phyloP scores from a whole-genome alignment of 2,329 filamentous ascomycete genomes.

The Cladobotryum protrusum region DNA sequence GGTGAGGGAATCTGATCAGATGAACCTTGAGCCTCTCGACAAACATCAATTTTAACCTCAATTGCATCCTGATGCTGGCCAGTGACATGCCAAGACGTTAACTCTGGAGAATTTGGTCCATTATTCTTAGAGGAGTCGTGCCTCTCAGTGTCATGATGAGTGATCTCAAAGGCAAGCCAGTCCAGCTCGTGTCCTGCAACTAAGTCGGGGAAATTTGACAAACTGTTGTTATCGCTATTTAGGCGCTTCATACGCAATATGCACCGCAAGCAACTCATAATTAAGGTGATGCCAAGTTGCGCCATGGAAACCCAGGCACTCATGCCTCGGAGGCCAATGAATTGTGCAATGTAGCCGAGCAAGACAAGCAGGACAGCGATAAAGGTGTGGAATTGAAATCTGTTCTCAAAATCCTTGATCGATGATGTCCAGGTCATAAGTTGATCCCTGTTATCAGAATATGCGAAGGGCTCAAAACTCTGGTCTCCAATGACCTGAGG shows the following conservation, averaged over 20 bases:
- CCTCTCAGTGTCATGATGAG: not conserved
- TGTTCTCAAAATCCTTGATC: conserved; percentile 8
- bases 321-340: conserved; percentile 18
- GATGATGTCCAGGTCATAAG: conserved; percentile 11
- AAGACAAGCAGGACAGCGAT: conserved; percentile 2
- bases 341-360: conserved; percentile 16
- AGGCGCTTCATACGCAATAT: conserved; percentile 15
- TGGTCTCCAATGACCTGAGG: conserved; percentile 19
- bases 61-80: not conserved
- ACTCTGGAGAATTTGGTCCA: not conserved
- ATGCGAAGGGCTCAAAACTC: conserved; percentile 18
- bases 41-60: not conserved
- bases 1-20: too few species aligned
- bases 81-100: not conserved
- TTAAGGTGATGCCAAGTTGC: conserved; percentile 14
- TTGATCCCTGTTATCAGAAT: conserved; percentile 9
- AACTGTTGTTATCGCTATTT: conserved; percentile 10
- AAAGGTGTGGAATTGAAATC: conserved; percentile 3
- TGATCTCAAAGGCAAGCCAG: conserved; percentile 17
- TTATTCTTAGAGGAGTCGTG: not conserved
- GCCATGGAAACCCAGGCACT: conserved; percentile 16
- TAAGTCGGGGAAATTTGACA: conserved; percentile 11
- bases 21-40: too few species aligned
- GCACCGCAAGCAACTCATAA: conserved; percentile 16
- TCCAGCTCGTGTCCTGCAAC: conserved; percentile 18